Percentiles rank a stretch among this genome's conserved stretches.
These are phyloP conservation scores for Aspergillus sp. DNA, from an alignment of 2,329 filamentous ascomycete species.

Conservation along the genomic window DNA sequence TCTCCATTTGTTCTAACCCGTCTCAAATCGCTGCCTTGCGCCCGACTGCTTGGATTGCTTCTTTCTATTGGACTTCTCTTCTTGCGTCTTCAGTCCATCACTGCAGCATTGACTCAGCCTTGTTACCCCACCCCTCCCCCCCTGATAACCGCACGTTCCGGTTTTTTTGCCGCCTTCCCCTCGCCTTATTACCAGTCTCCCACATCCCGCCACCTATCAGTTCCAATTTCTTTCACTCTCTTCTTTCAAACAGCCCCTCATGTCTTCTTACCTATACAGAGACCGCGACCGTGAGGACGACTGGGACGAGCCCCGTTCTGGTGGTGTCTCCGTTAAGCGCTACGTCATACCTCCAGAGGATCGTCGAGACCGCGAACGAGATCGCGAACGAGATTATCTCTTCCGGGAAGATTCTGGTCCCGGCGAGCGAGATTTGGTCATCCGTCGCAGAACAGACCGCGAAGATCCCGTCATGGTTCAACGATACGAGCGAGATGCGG, in stretches of 20 bases:
- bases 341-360: conserved; percentile 52
- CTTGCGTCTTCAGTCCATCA: neutral
- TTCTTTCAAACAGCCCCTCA: conserved; percentile 12
- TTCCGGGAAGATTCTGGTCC: conserved; percentile 31
- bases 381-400: conserved; percentile 29
- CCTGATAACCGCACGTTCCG: neutral
- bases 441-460: conserved; percentile 47
- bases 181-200: neutral
- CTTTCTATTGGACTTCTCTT: neutral
- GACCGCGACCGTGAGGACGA: conserved; percentile 41
- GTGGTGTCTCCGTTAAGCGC: conserved; percentile 53
- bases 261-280: conserved; percentile 39
- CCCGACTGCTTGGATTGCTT: neutral
- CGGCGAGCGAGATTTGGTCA: conserved; percentile 44
- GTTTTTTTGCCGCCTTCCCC: conserved; percentile 4
- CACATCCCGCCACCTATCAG: conserved; percentile 4
- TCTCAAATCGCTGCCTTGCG: conserved; percentile 1
- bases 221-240: conserved; percentile 1
- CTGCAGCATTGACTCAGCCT: conserved; percentile 10
- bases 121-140: conserved; percentile 12
- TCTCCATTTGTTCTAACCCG: neutral
- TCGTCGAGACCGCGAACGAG: conserved; percentile 19
- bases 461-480: conserved; percentile 42
- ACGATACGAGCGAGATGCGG: conserved; percentile 49
- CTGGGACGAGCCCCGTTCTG: conserved; percentile 44